Evolutionary conservation across 2,329 filamentous ascomycete species (phyloP), one percentile per base, ranked within the genome.

Genomic region (Aspergillus aculeatinus): DNA sequence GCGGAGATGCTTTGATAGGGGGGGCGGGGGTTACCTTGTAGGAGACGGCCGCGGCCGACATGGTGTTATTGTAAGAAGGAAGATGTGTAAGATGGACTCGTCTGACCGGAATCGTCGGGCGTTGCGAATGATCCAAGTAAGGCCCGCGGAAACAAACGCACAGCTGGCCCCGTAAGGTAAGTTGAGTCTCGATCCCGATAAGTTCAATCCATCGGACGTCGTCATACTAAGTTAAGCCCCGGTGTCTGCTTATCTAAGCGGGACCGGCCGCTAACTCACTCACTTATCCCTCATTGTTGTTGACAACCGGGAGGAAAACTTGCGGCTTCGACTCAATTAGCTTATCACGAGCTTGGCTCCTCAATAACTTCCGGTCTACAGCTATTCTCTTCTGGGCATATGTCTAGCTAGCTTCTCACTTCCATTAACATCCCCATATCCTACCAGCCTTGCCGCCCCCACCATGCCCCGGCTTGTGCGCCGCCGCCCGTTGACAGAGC

Each of bases 391-490:
- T 12, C n/a, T 14, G 23, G 44, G 12, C n/a, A 42, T 9, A 27
- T 42, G 39, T 16, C 35, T 29, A 44, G 27, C 2, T 35, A 2
- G 2, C 23, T 16, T 29, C 10, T 54, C 29, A 33, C 33, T 48
- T 29, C 21, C 14, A 47, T 23, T 19, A 23, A 33, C 31, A 51
- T 44, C 25, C 25, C 16, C 44, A 27, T 47, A 5, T 21, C 11
- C 39, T 42, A 48, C n/a, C 44, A 48, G 39, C 23, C 33, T 27
- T 16, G 48, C 51, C 60, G 52, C 51, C 35, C 23, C 53, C 83
- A 86, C 80, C 74, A 89, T 92, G 83, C 92, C 92, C 69, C 88
- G 89, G 70, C 85, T 96, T 63, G 87, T 99, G 68, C 92, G 95
- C 73, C 88, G 87, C 69, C 87, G 86, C 73, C 89, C 95, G 74